Evolutionary conservation across 148 eudicot species (phyloP).

Genomic region (Chenopodium quinoa): DNA sequence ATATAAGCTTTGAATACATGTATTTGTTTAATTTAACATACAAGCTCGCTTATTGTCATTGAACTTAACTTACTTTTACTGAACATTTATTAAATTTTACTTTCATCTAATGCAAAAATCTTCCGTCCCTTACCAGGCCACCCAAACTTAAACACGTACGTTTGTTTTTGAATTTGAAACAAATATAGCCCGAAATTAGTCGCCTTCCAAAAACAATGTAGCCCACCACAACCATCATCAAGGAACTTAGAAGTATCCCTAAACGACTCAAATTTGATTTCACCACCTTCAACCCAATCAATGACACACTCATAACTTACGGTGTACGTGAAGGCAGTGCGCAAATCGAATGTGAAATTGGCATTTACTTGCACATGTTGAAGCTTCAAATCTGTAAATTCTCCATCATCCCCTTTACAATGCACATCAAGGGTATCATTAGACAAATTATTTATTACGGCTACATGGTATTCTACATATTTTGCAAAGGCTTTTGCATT

Average conservation of each 20-base stretch:
- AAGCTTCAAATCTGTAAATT: not conserved
- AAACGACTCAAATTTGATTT: slow-evolving; percentile 18
- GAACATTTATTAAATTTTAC: no score
- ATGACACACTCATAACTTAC: slow-evolving; percentile 7
- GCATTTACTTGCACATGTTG: slow-evolving; percentile 2
- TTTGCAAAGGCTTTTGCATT: slow-evolving; percentile 11
- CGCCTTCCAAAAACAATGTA: slow-evolving; percentile 33
- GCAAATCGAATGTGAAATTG: slow-evolving; percentile 11
- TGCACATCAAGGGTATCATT: slow-evolving; percentile 5
- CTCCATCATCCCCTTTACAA: slow-evolving; percentile 5
- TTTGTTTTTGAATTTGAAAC: slow-evolving; percentile 15
- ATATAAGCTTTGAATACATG: no score
- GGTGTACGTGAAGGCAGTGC: not conserved
- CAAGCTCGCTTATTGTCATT: no score
- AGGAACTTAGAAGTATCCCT: not conserved
- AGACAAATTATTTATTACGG: slow-evolving; percentile 5
- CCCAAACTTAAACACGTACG: not conserved
- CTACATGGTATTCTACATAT: not conserved
- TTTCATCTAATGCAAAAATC: no score
- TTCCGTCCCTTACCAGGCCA: not conserved
- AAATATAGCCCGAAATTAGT: slow-evolving; percentile 16
- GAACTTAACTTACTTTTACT: no score
- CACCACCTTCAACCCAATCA: slow-evolving; percentile 4
- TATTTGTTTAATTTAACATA: no score
- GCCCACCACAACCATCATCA: slow-evolving; percentile 30